Conservation (phyloP, 345 rosid genomes). For the Syzygium oleosum region DNA sequence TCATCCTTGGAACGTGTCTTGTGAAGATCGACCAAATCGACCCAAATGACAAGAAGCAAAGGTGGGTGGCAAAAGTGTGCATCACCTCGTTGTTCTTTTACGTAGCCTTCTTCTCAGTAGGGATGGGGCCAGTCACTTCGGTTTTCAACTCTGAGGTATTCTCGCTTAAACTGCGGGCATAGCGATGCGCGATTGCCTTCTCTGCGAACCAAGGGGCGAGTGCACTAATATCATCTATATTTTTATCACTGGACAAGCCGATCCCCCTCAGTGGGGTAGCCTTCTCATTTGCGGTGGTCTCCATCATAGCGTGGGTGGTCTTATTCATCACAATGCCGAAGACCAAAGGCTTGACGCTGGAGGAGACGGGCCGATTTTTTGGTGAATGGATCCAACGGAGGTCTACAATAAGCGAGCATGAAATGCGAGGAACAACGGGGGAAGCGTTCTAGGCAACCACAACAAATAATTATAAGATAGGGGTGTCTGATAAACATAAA, state of each 20-base stretch:
- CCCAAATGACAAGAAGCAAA: constrained; percentile 7
- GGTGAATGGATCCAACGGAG: constrained; percentile 3
- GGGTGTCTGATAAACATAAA: too few relatives aligned
- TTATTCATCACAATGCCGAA: constrained; percentile 49
- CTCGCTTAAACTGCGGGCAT: too few relatives aligned
- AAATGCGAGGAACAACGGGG: too few relatives aligned
- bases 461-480: too few relatives aligned
- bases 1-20: constrained; percentile 30
- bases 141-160: too few relatives aligned
- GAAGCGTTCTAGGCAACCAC: too few relatives aligned
- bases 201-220: constrained; percentile 8
- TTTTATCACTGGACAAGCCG: constrained; percentile 20
- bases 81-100: constrained; percentile 41
- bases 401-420: too few relatives aligned
- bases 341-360: constrained; percentile 63
- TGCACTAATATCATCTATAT: constrained; percentile 48
- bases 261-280: constrained; percentile 68
- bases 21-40: constrained; percentile 35
- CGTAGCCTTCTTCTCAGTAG: constrained; percentile 59
- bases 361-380: constrained; percentile 59
- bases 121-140: background rate
- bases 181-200: too few relatives aligned
- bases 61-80: constrained; percentile 41
- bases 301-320: constrained; percentile 43
- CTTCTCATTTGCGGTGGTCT: constrained; percentile 45